Base-by-base conservation (phyloP, 306 rosid genomes). In the Gleditsia sinensis region DNA sequence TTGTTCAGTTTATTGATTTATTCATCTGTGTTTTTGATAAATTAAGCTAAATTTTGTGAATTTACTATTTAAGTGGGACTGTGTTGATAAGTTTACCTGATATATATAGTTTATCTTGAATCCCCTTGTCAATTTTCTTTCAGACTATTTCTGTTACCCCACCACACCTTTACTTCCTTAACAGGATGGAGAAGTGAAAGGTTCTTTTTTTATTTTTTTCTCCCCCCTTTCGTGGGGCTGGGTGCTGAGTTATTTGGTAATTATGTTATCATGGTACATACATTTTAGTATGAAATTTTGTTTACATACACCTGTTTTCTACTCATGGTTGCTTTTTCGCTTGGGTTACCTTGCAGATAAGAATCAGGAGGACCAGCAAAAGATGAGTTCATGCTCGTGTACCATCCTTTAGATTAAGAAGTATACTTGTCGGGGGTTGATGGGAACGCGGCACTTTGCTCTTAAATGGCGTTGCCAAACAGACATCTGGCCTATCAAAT, bases 311-410 rank as follows among this genome's bases (percentile, higher is more conserved):
- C 6, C 63, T 33, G 24, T 36, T 28, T 57, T 40, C 42, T 24
- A 51, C 48, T 50, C 40, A 51, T 1, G 13, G 2, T 23, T 59
- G 49, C 16, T 67, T 67, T 55, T 46, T 50, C 56, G 55, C 11
- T 46, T 25, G 57, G 71, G 45, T 43, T 75, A 40, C 43, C 63
- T 39, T 64, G 83, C 86, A 86, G 92, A 82, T 39, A 82, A 82
- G 81, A 79, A 79, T 53, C 80, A 75, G 72, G 85, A 83, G 42
- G 72, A 61, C 21, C 84, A 42, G 77, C 74, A 75, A 67, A 84
- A 83, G 82, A 83, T 71, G 68, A 90, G 77, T 70, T 78, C 93
- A 39, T 90, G 96, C 75, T 77, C 86, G 0, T 90, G 96, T 82
- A 75, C 88, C 32, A 82, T 90, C 71, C 88, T 88, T 67, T 90